Evolutionary conservation across 1,284 basidiomycete genomes (phyloP).

Genomic region (Ganoderma meredithae): DNA sequence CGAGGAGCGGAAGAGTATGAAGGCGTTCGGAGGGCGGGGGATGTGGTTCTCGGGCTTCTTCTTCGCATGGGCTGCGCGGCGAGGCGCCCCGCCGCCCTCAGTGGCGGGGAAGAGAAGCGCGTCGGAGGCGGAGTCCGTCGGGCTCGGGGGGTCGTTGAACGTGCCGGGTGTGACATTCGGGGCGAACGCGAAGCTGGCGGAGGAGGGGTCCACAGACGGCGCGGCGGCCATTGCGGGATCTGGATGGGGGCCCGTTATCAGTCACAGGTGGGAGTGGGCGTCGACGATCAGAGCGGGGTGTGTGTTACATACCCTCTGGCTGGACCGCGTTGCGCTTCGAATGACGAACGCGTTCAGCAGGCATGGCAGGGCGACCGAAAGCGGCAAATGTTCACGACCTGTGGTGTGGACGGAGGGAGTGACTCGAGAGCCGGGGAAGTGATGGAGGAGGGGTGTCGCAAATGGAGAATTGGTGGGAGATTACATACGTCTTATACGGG

Average conservation of each 20-base stretch:
- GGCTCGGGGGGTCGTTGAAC: slow-evolving; percentile 57
- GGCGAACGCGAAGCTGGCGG: slow-evolving; percentile 58
- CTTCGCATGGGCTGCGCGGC: slow-evolving; percentile 56
- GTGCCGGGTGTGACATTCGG: slow-evolving; percentile 65
- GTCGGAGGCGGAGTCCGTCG: slow-evolving; percentile 41
- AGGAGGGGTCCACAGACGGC: slow-evolving; percentile 53
- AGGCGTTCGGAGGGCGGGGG: slow-evolving; percentile 93
- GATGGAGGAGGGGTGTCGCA: slow-evolving; percentile 42
- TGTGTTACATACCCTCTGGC: slow-evolving; percentile 45
- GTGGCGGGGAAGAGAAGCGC: slow-evolving; percentile 55
- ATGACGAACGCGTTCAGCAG: slow-evolving; percentile 59
- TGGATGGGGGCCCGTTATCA: slow-evolving; percentile 22
- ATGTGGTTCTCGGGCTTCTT: slow-evolving; percentile 82
- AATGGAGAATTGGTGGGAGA: slow-evolving; percentile 37
- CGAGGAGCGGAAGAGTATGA: slow-evolving; percentile 93
- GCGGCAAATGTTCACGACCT: slow-evolving; percentile 28
- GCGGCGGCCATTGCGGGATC: slow-evolving; percentile 53
- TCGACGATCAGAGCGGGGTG: slow-evolving; percentile 20
- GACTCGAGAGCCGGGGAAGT: slow-evolving; percentile 37
- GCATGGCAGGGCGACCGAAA: slow-evolving; percentile 50
- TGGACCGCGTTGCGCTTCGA: slow-evolving; percentile 51
- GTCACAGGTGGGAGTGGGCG: slow-evolving; percentile 29
- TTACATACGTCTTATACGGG: slow-evolving; percentile 41
- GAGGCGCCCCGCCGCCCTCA: slow-evolving; percentile 38
- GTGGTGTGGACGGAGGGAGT: slow-evolving; percentile 33